Percentiles rank a stretch among this genome's conserved stretches.
These are phyloP conservation scores for Colletotrichum sansevieriae DNA, from an alignment of 2,329 filamentous ascomycete species.

Conservation along the genomic window DNA sequence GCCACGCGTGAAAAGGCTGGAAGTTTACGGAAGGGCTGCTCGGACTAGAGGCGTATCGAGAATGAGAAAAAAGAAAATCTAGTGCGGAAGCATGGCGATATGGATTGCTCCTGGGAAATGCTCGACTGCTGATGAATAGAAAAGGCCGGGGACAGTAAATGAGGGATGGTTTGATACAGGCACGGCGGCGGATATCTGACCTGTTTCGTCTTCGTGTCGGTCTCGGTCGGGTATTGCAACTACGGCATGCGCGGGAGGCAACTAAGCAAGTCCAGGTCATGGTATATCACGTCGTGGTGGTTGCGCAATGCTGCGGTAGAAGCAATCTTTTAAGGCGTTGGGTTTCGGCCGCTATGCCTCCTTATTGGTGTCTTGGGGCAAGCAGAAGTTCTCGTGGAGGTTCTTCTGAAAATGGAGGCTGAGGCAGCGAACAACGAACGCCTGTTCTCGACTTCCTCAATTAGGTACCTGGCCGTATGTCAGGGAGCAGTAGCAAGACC, in stretches of 20 bases:
- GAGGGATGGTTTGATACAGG: slow-evolving; percentile 5
- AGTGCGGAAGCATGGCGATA: too few relatives aligned
- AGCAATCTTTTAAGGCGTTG: neutral
- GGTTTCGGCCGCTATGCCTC: neutral
- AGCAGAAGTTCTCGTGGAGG: neutral
- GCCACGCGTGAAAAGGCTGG: too few relatives aligned
- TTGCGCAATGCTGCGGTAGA: neutral
- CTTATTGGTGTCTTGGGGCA: neutral
- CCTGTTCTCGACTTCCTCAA: too few relatives aligned
- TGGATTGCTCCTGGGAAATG: too few relatives aligned
- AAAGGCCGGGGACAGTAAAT: slow-evolving; percentile 2
- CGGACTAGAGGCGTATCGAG: too few relatives aligned
- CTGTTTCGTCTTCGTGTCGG: slow-evolving; percentile 34
- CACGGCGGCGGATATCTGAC: slow-evolving; percentile 34
- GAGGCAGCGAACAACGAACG: too few relatives aligned
- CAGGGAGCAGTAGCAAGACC: neutral
- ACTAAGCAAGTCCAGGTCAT: neutral
- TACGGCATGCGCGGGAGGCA: too few relatives aligned
- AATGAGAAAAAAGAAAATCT: too few relatives aligned
- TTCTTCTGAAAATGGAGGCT: slow-evolving; percentile 7
- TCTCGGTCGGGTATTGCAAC: slow-evolving; percentile 4
- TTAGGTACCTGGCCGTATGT: neutral
- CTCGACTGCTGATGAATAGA: too few relatives aligned
- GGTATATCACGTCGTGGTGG: neutral
- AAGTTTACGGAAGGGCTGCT: too few relatives aligned